Evolutionary conservation across 1,284 basidiomycete species (phyloP).

Genomic region (Stygiomarasmius scandens): DNA sequence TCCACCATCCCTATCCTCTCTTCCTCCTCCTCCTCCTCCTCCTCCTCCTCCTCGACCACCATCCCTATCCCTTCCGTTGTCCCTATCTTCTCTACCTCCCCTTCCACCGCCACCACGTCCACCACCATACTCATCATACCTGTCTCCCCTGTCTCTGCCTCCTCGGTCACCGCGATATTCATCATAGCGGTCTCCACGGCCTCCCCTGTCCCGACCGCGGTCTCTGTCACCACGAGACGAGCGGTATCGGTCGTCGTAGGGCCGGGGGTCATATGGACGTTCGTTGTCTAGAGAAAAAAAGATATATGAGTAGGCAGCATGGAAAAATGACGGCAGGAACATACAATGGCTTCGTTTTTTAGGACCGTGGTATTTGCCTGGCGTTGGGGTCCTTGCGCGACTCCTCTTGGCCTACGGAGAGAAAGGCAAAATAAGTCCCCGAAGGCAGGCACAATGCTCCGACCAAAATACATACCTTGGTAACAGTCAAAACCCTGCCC

Average conservation of each 20-base stretch:
- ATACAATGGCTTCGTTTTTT: conserved; percentile 75
- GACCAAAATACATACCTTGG: no score
- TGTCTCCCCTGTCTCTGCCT: conserved; percentile 26
- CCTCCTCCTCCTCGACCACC: not conserved
- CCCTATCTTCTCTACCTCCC: conserved; percentile 2
- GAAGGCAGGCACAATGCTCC: not conserved
- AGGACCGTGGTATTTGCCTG: conserved; percentile 91
- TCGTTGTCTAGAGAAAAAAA: conserved; percentile 47
- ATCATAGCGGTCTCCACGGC: conserved; percentile 38
- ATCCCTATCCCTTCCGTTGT: not conserved
- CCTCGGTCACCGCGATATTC: conserved; percentile 24
- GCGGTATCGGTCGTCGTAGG: conserved; percentile 76
- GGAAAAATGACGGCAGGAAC: conserved; percentile 14
- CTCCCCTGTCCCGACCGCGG: conserved; percentile 43
- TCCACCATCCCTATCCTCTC: not conserved
- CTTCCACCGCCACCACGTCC: conserved; percentile 25
- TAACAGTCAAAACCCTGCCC: conserved; percentile 85
- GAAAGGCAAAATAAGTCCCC: not conserved
- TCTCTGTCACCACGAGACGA: conserved; percentile 52
- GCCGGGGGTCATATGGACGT: conserved; percentile 78
- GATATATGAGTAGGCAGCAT: not conserved
- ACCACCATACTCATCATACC: conserved; percentile 15
- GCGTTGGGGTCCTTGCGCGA: conserved; percentile 93
- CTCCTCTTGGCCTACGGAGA: conserved; percentile 83
- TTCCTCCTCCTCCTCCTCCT: not conserved